A percentile compares a stretch with the other conserved stretches of the same genome.
Conservation (phyloP, 2,329 filamentous ascomycete species). For the Cladophialophora exuberans region DNA sequence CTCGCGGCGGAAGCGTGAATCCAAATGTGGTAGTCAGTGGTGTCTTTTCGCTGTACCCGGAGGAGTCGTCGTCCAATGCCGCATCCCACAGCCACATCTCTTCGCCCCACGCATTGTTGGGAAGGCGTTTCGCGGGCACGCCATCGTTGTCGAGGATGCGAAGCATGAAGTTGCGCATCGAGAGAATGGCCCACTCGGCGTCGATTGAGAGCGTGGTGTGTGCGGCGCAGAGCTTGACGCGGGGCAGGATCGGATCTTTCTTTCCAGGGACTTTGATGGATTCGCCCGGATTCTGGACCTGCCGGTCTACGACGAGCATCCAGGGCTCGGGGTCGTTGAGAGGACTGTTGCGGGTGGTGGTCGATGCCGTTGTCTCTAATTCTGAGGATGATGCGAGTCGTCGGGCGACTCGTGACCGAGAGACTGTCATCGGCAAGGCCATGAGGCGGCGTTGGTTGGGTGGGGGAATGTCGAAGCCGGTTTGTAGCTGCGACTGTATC, state of each 20-base stretch:
- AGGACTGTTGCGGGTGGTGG: too few species aligned
- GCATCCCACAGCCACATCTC: slow-evolving; percentile 30
- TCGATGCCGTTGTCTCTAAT: too few species aligned
- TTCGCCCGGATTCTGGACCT: background rate
- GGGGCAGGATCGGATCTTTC: background rate
- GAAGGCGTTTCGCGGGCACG: slow-evolving; percentile 13
- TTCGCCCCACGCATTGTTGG: slow-evolving; percentile 14
- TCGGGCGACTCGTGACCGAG: background rate
- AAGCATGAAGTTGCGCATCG: slow-evolving; percentile 25
- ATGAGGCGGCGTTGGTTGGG: background rate
- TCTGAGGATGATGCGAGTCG: too few species aligned
- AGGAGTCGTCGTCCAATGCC: background rate
- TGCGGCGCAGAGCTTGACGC: slow-evolving; percentile 26
- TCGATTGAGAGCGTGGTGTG: slow-evolving; percentile 28
- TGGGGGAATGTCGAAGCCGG: slow-evolving; percentile 8
- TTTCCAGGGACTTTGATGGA: background rate
- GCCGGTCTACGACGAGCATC: slow-evolving; percentile 11
- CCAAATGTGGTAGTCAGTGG: too few species aligned
- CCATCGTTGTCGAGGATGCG: slow-evolving; percentile 22
- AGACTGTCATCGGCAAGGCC: background rate
- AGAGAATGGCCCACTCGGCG: slow-evolving; percentile 24
- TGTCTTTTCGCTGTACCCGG: background rate
- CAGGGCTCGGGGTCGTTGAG: slow-evolving; percentile 1
- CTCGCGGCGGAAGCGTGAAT: background rate
- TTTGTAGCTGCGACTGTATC: background rate